These are phyloP conservation scores for Cyberlindnera nakhonratchasimensis DNA, from an alignment of 805 yeast species.

Conservation along the genomic window DNA sequence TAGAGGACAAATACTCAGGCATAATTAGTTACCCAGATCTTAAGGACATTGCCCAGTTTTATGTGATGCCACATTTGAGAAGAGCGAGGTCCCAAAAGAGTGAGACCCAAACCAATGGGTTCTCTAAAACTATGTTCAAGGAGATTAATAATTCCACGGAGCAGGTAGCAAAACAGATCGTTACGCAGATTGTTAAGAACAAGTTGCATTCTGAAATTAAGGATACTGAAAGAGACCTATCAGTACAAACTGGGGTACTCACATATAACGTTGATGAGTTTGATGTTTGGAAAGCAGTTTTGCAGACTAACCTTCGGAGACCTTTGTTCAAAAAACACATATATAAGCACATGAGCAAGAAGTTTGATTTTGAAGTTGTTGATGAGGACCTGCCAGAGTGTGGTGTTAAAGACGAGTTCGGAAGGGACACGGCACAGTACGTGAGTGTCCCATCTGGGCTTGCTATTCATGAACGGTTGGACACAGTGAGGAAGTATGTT, in stretches of 20 bases:
- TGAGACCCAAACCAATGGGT: neutral
- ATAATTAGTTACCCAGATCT: neutral
- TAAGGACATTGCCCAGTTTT: neutral
- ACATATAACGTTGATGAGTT: neutral
- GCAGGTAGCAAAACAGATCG: neutral
- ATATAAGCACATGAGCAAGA: neutral
- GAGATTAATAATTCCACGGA: neutral
- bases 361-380: neutral
- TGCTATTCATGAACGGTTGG: too few species aligned
- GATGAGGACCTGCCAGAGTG: conserved; percentile 2
- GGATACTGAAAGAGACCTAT: neutral
- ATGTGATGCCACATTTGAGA: conserved; percentile 1
- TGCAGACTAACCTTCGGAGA: neutral
- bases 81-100: neutral
- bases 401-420: neutral
- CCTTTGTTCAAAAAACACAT: neutral
- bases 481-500: neutral
- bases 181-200: neutral
- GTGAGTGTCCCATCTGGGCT: neutral
- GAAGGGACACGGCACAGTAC: conserved; percentile 1
- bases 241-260: neutral
- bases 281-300: neutral
- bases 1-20: neutral
- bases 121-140: neutral
- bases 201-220: neutral